Evolutionary conservation across 2,329 filamentous ascomycete genomes (phyloP).

Genomic region (Calonectria pauciramosa): DNA sequence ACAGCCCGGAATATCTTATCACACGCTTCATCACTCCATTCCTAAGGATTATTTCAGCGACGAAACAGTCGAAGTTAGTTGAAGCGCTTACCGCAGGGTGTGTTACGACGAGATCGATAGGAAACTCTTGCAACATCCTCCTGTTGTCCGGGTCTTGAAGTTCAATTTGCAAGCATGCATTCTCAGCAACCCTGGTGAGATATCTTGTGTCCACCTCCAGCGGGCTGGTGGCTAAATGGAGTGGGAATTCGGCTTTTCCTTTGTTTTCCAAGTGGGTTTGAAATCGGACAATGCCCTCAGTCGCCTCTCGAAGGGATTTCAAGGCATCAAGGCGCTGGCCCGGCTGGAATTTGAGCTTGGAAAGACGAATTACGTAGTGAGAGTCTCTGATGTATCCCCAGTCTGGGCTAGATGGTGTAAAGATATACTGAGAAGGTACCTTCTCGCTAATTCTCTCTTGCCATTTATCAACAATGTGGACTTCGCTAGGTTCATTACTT

Average conservation of each 20-base stretch:
- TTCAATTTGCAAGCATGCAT: neutral
- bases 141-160: neutral
- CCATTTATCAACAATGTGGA: neutral
- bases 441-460: neutral
- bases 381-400: neutral
- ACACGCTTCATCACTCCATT: neutral
- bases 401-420: neutral
- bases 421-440: neutral
- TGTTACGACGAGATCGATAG: neutral
- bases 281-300: neutral
- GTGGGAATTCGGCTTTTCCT: neutral
- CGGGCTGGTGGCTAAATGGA: neutral
- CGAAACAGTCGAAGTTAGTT: neutral
- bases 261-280: neutral
- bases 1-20: neutral
- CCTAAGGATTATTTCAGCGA: neutral
- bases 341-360: slow-evolving; percentile 5
- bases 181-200: neutral
- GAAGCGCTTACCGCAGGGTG: neutral
- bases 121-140: neutral
- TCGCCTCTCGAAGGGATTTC: neutral
- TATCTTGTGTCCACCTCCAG: neutral
- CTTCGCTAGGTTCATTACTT: neutral
- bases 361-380: slow-evolving; percentile 11
- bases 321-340: neutral